Base-by-base conservation (phyloP, 2,329 filamentous ascomycete genomes). In the Calonectria pauciramosa region DNA sequence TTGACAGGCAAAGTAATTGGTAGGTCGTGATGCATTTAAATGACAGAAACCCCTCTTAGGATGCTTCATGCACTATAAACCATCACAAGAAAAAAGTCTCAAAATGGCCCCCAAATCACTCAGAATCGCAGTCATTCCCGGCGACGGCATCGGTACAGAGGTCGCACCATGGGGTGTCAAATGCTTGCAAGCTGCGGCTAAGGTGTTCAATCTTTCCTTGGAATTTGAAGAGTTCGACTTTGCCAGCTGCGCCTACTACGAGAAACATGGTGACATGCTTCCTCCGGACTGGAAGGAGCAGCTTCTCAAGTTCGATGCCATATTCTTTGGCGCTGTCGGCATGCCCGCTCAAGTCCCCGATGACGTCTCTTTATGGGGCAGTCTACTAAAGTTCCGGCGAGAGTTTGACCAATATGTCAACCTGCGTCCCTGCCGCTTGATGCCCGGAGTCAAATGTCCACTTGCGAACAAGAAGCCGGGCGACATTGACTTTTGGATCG, bases 341-440 rank as follows among this genome's bases (percentile, higher is more conserved):
- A 85, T 87, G 83, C 87, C 87, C 0, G 83, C 85, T 60, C 77
- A 82, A 14, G 91, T 94, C 0, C 92, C 93, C 1, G 93, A 94
- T 76, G 90, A 94, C 75, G 90, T 94, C 72, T 91, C 91, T 0
- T 89, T 94, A 1, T 94, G 93, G 93, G 89, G 89, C 10, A 88
- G 93, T 38, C 90, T 93, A 56, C 86, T 94, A 10, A 91, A 91
- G 23, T 94, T 94, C 79, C 90, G 93, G 47, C 91, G 93, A 67
- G 88, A 91, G 47, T 88, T 94, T 59, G 92, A 94, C 75, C 92
- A 94, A 79, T 94, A 93, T 79, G 89, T 93, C 76, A 94, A 94
- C 76, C 88, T 94, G 0, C 89, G 93, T 0, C 93, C 92, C 0
- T 93, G 91, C 2, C 89, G 90, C 14, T 87, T 93, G 38, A 88